A percentile compares a stretch with the other conserved stretches of the same genome.
phyloP scores from a whole-genome alignment of 805 yeast species.

The Sugiyamaella americana region DNA sequence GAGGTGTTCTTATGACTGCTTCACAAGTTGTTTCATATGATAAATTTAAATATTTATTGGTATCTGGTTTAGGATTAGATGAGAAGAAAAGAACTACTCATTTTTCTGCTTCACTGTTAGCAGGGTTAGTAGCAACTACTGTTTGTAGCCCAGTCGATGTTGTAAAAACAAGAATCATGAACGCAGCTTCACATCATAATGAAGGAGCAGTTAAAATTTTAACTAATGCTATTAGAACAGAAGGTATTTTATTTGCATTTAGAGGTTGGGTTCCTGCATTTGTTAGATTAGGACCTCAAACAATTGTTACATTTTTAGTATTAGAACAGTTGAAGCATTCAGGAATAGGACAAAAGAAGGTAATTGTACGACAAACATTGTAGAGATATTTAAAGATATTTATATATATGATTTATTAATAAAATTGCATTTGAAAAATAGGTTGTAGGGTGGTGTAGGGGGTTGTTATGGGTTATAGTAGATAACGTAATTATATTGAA shows the following conservation, averaged over 20 bases:
- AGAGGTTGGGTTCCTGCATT: conserved; percentile 91
- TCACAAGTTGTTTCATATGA: conserved; percentile 88
- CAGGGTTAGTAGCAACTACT: conserved; percentile 86
- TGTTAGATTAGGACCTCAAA: conserved; percentile 72
- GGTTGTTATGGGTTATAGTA: too few relatives aligned
- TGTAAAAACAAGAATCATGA: conserved; percentile 83
- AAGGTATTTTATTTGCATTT: conserved; percentile 76
- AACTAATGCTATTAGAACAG: conserved; percentile 49
- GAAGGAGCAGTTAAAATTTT: conserved; percentile 47
- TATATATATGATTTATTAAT: too few relatives aligned
- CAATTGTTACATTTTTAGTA: conserved; percentile 37
- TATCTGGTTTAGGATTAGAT: conserved; percentile 44
- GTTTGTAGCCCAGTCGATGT: conserved; percentile 92
- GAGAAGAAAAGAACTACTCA: conserved; percentile 63
- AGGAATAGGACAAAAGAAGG: conserved; percentile 10
- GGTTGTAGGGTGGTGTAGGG: too few relatives aligned
- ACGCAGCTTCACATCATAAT: conserved; percentile 29
- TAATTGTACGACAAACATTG: background rate
- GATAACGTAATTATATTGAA: too few relatives aligned
- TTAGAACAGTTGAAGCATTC: conserved; percentile 35
- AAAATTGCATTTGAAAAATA: too few relatives aligned
- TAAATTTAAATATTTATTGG: conserved; percentile 57
- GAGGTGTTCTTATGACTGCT: conserved; percentile 86
- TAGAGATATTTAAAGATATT: too few relatives aligned
- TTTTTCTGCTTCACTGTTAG: conserved; percentile 68